A percentile compares a stretch with the other conserved stretches of the same genome.
These are phyloP conservation scores for Teunomyces stri DNA, from an alignment of 805 yeast species.

Conservation along the genomic window DNA sequence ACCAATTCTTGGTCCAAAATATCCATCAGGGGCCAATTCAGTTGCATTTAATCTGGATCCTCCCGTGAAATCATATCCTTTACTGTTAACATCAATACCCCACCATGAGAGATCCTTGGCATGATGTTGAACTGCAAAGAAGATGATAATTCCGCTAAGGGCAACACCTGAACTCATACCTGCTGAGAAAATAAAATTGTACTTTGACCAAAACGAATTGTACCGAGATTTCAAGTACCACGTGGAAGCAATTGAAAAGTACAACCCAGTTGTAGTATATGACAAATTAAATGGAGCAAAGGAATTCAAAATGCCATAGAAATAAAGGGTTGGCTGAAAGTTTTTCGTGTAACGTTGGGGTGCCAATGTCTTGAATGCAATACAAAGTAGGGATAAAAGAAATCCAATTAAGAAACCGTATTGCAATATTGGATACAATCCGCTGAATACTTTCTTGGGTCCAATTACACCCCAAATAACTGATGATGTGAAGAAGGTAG, in stretches of 20 bases:
- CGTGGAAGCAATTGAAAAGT: slow-evolving; percentile 26
- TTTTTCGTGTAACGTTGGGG: slow-evolving; percentile 17
- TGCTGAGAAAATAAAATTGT: slow-evolving; percentile 27
- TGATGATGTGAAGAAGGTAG: slow-evolving; percentile 49
- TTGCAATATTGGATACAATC: slow-evolving; percentile 29
- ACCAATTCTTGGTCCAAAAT: slow-evolving; percentile 34
- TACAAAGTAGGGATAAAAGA: slow-evolving; percentile 21
- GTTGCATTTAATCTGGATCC: slow-evolving; percentile 16
- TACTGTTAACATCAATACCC: slow-evolving; percentile 4
- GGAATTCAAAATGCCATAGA: slow-evolving; percentile 23
- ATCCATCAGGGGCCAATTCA: slow-evolving; percentile 27
- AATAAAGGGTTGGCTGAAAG: slow-evolving; percentile 30
- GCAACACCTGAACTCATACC: slow-evolving; percentile 31
- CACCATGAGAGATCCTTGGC: slow-evolving; percentile 13
- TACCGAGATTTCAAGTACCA: slow-evolving; percentile 20
- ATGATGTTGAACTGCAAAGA: slow-evolving; percentile 34
- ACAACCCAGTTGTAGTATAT: slow-evolving; percentile 27
- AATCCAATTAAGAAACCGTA: slow-evolving; percentile 33
- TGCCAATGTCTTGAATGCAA: slow-evolving; percentile 12
- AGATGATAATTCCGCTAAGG: slow-evolving; percentile 26
- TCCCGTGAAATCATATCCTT: background rate
- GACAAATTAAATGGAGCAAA: slow-evolving; percentile 31
- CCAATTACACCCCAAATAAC: slow-evolving; percentile 67
- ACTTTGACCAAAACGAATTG: slow-evolving; percentile 32
- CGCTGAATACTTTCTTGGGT: slow-evolving; percentile 28